Evolutionary conservation across 1,284 basidiomycete genomes (phyloP).

Genomic region (Cutaneotrichosporon mucoides): DNA sequence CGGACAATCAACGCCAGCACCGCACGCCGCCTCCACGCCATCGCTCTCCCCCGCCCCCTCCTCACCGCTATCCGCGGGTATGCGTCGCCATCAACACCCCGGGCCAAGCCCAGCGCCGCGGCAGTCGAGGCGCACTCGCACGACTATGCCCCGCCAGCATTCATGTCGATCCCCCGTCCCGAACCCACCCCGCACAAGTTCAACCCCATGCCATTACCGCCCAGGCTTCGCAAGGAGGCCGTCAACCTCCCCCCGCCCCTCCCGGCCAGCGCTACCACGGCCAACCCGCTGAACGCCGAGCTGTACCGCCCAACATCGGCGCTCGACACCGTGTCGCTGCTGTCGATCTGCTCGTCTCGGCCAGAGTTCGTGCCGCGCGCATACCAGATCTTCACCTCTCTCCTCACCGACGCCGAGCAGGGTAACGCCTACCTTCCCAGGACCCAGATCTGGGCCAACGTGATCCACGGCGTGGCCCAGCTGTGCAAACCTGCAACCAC

Average conservation of each 20-base stretch:
- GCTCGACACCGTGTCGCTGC: conserved; percentile 43
- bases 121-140: conserved; percentile 4
- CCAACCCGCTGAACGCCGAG: conserved; percentile 21
- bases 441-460: conserved; percentile 40
- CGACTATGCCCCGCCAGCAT: conserved; percentile 8
- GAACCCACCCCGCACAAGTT: conserved; percentile 15
- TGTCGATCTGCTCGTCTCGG: conserved; percentile 43
- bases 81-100: conserved; percentile 9
- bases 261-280: conserved; percentile 22
- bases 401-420: conserved; percentile 30
- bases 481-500: conserved; percentile 13
- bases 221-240: not conserved
- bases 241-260: conserved; percentile 29
- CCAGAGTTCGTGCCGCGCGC: conserved; percentile 43
- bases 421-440: conserved; percentile 28
- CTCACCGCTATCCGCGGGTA: conserved; percentile 1
- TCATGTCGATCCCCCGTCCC: conserved; percentile 2
- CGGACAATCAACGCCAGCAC: conserved; percentile 15
- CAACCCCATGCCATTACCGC: conserved; percentile 3
- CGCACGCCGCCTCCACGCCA: conserved; percentile 2
- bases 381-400: conserved; percentile 43
- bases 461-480: conserved; percentile 37
- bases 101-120: conserved; percentile 3
- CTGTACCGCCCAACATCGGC: conserved; percentile 42
- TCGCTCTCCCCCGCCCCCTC: not conserved